phyloP scores from a whole-genome alignment of 108 stramenopile genomes.

The Schizochytrium sp. region DNA sequence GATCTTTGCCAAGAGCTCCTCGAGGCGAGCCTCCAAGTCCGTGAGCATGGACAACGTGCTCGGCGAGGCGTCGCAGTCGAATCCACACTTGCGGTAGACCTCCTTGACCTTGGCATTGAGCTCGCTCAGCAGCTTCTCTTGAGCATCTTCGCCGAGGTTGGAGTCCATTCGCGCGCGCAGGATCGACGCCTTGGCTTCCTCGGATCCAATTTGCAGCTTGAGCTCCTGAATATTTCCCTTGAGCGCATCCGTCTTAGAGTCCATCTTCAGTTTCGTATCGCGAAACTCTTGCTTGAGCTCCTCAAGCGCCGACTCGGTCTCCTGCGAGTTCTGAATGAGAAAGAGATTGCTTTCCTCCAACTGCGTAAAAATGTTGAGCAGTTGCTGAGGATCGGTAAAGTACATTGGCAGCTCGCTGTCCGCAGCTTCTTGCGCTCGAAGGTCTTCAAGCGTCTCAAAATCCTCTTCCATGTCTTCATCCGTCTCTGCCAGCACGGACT shows the following conservation, averaged over 20 bases:
- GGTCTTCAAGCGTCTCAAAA: not conserved
- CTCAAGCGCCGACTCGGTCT: slow-evolving; percentile 56
- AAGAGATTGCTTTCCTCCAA: slow-evolving; percentile 60
- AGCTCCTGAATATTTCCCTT: slow-evolving; percentile 26
- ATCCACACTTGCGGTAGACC: slow-evolving; percentile 52
- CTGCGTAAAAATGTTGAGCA: slow-evolving; percentile 47
- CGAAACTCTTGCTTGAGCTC: slow-evolving; percentile 45
- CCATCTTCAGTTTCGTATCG: slow-evolving; percentile 38
- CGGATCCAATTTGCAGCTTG: slow-evolving; percentile 30
- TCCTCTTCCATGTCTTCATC: not conserved
- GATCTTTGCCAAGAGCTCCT: slow-evolving; percentile 44
- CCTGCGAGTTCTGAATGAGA: slow-evolving; percentile 60
- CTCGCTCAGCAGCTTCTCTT: slow-evolving; percentile 44
- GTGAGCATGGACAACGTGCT: slow-evolving; percentile 50
- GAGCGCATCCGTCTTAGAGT: slow-evolving; percentile 35
- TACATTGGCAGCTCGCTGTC: slow-evolving; percentile 63
- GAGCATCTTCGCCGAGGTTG: slow-evolving; percentile 31
- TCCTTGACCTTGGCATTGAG: slow-evolving; percentile 41
- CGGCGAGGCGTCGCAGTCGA: slow-evolving; percentile 42
- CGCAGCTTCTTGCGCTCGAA: slow-evolving; percentile 30
- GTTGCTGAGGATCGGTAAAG: slow-evolving; percentile 52
- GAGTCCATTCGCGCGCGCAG: slow-evolving; percentile 35
- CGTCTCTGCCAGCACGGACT: not conserved
- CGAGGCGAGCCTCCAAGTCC: slow-evolving; percentile 47
- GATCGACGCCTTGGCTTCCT: slow-evolving; percentile 39